Evolutionary conservation across 2,329 filamentous ascomycete genomes (phyloP).

Genomic region (Trichoderma simmonsii): DNA sequence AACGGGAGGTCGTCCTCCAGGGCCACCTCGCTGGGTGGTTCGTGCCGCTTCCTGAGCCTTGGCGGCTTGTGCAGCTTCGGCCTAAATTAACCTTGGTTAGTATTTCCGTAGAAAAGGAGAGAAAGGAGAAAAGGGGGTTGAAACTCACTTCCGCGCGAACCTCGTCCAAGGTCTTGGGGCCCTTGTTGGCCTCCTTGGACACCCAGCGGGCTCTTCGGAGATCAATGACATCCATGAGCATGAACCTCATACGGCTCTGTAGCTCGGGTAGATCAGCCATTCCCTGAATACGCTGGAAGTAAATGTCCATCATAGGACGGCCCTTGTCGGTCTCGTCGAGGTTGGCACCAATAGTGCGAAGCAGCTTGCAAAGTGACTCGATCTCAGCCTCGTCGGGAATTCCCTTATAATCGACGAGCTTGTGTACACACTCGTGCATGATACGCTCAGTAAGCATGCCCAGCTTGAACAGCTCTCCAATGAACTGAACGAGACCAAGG

Average conservation of each 20-base stretch:
- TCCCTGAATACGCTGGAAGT: conserved; percentile 83
- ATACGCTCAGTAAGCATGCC: conserved; percentile 98
- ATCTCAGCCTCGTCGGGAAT: conserved; percentile 93
- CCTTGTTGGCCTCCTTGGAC: conserved; percentile 88
- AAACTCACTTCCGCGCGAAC: conserved; percentile 72
- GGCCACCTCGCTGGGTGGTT: conserved; percentile 63
- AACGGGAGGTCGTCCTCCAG: conserved; percentile 62
- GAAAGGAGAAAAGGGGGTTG: not conserved
- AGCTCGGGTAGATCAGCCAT: conserved; percentile 79
- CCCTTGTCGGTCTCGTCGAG: conserved; percentile 83
- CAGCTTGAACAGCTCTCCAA: conserved; percentile 98
- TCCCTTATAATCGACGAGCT: conserved; percentile 92
- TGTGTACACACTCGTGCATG: conserved; percentile 99
- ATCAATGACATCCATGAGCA: conserved; percentile 93
- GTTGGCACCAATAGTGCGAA: conserved; percentile 85
- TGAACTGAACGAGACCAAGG: conserved; percentile 97
- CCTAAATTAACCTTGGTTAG: conserved; percentile 37
- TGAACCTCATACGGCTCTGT: conserved; percentile 86
- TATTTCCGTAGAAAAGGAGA: not conserved
- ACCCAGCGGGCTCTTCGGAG: conserved; percentile 74
- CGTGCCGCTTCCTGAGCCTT: conserved; percentile 73
- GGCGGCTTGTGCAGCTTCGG: conserved; percentile 72
- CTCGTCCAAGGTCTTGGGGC: conserved; percentile 93
- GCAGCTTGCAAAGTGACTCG: conserved; percentile 89
- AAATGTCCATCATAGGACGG: conserved; percentile 81